Percentiles rank a stretch among this genome's conserved stretches.
These are phyloP conservation scores for Gillenia trifoliata DNA, from an alignment of 306 rosid genomes.

Conservation along the genomic window DNA sequence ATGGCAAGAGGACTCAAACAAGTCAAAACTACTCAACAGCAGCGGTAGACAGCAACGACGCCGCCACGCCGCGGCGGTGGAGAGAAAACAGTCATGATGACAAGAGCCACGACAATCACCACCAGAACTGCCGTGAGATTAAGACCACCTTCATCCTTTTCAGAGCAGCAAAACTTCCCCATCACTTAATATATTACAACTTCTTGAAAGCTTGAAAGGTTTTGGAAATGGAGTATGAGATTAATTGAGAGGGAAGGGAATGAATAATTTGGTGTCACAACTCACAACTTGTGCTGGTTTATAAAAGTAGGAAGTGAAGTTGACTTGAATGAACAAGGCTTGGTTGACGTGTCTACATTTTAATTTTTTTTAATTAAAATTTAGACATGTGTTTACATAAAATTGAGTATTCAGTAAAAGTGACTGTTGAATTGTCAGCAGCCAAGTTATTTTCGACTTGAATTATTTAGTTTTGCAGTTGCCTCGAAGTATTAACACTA, in stretches of 20 bases:
- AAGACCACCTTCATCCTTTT: slow-evolving; percentile 5
- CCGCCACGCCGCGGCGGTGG: slow-evolving; percentile 7
- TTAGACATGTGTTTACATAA: no score
- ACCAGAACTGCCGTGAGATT: slow-evolving; percentile 13
- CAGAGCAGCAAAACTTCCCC: slow-evolving; percentile 24
- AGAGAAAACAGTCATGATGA: slow-evolving; percentile 8
- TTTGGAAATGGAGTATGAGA: background rate
- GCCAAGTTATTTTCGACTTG: no score
- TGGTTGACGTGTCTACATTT: no score
- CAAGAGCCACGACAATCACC: slow-evolving; percentile 23
- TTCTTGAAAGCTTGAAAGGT: background rate
- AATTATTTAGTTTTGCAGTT: no score
- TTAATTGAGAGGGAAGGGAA: background rate
- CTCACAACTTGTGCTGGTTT: background rate
- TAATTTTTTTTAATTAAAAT: no score
- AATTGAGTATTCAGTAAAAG: no score
- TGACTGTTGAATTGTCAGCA: no score
- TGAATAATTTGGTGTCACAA: background rate
- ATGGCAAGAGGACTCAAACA: background rate
- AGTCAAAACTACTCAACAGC: background rate
- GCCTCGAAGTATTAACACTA: no score
- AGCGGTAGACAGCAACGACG: slow-evolving; percentile 2
- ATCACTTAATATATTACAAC: background rate
- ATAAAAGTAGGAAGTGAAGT: background rate
- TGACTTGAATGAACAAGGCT: no score